These are phyloP conservation scores for Mycena vitilis DNA, from an alignment of 768 basidiomycete species.

Conservation along the genomic window DNA sequence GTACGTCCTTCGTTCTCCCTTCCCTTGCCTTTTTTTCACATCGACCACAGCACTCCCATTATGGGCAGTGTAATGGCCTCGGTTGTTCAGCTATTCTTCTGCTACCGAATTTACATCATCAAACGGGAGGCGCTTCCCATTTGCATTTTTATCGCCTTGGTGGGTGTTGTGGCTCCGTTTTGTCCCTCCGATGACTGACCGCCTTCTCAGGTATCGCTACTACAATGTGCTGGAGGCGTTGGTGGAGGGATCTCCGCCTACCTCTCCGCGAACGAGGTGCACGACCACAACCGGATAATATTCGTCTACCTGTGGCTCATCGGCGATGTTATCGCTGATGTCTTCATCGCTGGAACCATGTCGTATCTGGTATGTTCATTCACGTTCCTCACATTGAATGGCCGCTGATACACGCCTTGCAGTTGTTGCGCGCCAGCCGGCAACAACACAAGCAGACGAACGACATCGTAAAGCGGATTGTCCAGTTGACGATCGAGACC, in stretches of 20 bases:
- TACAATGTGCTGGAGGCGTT: slow-evolving; percentile 27
- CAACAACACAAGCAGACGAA: slow-evolving; percentile 36
- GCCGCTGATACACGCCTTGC: neutral
- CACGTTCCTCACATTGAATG: no score
- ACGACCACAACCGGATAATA: slow-evolving; percentile 30
- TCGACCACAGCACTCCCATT: neutral
- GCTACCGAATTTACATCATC: slow-evolving; percentile 32
- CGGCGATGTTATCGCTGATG: slow-evolving; percentile 29
- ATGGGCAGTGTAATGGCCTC: slow-evolving; percentile 28
- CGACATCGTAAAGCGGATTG: slow-evolving; percentile 34
- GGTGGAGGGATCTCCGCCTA: slow-evolving; percentile 25
- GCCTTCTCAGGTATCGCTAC: slow-evolving; percentile 6
- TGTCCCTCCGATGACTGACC: neutral
- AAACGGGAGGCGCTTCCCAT: slow-evolving; percentile 3
- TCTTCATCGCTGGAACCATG: slow-evolving; percentile 28
- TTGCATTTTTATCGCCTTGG: slow-evolving; percentile 17
- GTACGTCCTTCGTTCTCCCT: neutral
- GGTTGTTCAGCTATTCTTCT: slow-evolving; percentile 31
- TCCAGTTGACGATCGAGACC: slow-evolving; percentile 32
- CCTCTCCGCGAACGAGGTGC: slow-evolving; percentile 14
- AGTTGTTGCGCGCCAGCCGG: slow-evolving; percentile 23
- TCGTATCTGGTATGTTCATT: slow-evolving; percentile 22
- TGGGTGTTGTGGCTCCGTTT: neutral
- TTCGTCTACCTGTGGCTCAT: slow-evolving; percentile 33
- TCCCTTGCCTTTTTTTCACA: no score